phyloP scores from a whole-genome alignment of 2,329 filamentous ascomycete genomes.

The Sclerotinia minor region DNA sequence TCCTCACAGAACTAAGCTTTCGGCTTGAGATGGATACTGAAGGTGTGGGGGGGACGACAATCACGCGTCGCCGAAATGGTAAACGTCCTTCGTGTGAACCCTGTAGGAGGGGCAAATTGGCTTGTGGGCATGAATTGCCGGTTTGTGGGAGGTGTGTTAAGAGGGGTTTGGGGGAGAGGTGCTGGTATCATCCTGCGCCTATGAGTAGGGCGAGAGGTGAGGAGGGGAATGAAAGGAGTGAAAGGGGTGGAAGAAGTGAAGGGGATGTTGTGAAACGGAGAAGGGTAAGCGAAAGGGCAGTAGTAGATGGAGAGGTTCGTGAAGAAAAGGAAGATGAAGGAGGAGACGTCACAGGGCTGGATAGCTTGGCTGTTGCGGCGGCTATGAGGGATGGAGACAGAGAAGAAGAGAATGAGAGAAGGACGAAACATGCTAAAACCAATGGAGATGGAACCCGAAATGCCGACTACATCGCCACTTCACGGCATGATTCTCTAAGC shows the following conservation, averaged over 20 bases:
- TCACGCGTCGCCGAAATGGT: slow-evolving; percentile 35
- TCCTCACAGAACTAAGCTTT: too few species aligned
- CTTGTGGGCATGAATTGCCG: slow-evolving; percentile 38
- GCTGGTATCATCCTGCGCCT: slow-evolving; percentile 6
- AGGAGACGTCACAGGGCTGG: neutral
- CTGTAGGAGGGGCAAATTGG: slow-evolving; percentile 39
- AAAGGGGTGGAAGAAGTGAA: neutral
- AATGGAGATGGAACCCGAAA: slow-evolving; percentile 14
- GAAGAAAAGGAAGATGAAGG: neutral
- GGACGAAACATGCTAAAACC: slow-evolving; percentile 13
- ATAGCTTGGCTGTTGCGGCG: neutral
- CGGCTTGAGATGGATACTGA: too few species aligned
- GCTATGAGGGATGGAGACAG: neutral
- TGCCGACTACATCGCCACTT: neutral
- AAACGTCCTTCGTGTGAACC: slow-evolving; percentile 40
- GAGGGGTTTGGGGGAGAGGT: slow-evolving; percentile 19
- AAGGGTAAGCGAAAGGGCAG: neutral
- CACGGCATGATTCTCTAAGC: neutral
- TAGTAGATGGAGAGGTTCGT: neutral
- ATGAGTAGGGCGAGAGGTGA: neutral
- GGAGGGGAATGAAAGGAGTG: neutral
- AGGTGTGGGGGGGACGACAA: neutral
- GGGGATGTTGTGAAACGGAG: neutral
- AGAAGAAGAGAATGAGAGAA: neutral
- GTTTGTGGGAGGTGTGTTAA: slow-evolving; percentile 37